Evolutionary conservation across 768 basidiomycete species (phyloP).

Genomic region (Rhizopogon vesiculosus): DNA sequence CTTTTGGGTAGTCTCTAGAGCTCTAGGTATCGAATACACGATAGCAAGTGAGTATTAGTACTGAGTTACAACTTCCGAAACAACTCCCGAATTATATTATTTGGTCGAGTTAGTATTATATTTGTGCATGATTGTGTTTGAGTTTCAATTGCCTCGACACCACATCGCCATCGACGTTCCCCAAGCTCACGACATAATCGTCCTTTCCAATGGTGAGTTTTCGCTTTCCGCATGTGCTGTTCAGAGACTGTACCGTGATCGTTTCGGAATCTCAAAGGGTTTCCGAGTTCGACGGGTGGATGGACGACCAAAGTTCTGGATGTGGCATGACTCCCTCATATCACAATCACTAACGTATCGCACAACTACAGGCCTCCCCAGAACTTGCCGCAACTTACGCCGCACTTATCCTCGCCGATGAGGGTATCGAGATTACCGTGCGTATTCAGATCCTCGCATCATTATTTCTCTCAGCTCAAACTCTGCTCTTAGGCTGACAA

Average conservation of each 20-base stretch:
- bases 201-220: slow-evolving; percentile 22
- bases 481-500: slow-evolving; percentile 73
- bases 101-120: no score
- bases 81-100: no score
- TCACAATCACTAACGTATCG: slow-evolving; percentile 11
- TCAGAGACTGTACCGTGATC: not conserved
- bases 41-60: no score
- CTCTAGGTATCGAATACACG: no score
- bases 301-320: slow-evolving; percentile 8
- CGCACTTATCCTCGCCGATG: slow-evolving; percentile 97
- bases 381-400: slow-evolving; percentile 97
- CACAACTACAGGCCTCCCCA: slow-evolving; percentile 36
- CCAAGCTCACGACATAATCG: slow-evolving; percentile 3
- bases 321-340: slow-evolving; percentile 3
- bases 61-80: no score
- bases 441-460: slow-evolving; percentile 29
- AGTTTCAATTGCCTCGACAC: not conserved
- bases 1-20: no score
- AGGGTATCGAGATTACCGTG: slow-evolving; percentile 95
- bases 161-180: slow-evolving; percentile 15
- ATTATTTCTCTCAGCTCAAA: not conserved
- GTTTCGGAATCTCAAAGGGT: not conserved
- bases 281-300: slow-evolving; percentile 12
- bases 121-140: no score
- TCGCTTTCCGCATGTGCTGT: not conserved